Base-by-base conservation (phyloP, 805 yeast species). In the Candida krabiensis region DNA sequence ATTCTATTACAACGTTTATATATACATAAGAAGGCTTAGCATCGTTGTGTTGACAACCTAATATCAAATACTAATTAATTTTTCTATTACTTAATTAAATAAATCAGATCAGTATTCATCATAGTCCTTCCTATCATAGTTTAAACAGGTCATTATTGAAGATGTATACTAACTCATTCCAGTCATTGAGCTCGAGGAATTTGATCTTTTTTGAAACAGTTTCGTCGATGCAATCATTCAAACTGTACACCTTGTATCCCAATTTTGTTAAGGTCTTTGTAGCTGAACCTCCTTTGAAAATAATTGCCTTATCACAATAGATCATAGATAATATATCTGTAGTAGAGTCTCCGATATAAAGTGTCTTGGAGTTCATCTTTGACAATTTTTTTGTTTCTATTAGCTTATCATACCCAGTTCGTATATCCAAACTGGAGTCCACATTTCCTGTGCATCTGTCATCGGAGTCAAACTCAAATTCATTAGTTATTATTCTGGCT, bases 311-410 rank as follows among this genome's bases (percentile, higher is more conserved):
- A 41, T 70, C 70, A 2, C 76, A 72, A 25, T 63, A 65, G 9
- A 75, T 40, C 55, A 80, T 58, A 1, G 79, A 67, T 24, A 77
- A 52, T 3, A 77, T 58, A 60, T 81, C 88, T 0, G 85, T 79
- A 0, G 73, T 51, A 39, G 85, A 77, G 48, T 81, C 88, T 1
- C 88, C 88, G 12, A 80, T 61, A 49, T 80, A 81, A 16, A 69
- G 55, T 1, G 69, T 34, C 0, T 49, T 37, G 32, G 8, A 61
- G 33, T 4, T 30, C 19, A 5, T 47, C 17, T 13, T 46, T 28
- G 1, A 62, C 43, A 15, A 43, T 22, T 19, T 33, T 3, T 64
- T 52, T 11, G 46, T 19, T 12, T 47, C 36, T 5, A 47, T 43
- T 15, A 65, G 55, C 50, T 80, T 81, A 53, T 80, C 86, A 5